Percentiles rank a stretch among this genome's conserved stretches.
Conservation (phyloP, 176 grass and related monocot species). For the Eragrostis curvula region DNA sequence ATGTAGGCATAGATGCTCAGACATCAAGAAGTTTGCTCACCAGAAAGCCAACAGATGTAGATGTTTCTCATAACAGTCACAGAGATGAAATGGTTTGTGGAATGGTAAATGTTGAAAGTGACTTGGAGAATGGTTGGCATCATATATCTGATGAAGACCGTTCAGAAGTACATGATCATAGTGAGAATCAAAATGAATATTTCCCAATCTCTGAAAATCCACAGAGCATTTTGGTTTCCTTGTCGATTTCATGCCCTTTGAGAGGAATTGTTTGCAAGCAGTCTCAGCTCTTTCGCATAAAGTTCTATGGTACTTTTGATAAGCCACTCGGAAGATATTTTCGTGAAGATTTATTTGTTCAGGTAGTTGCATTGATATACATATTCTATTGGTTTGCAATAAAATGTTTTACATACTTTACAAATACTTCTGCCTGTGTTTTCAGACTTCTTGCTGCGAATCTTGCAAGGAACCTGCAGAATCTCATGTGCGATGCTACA, state of each 20-base stretch:
- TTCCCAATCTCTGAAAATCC: conserved; percentile 80
- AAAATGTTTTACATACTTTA: conserved; percentile 17
- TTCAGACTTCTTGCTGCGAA: conserved; percentile 74
- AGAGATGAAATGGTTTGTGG: conserved; percentile 29
- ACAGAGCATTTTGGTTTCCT: conserved; percentile 95
- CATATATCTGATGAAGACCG: conserved; percentile 73
- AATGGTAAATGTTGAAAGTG: conserved; percentile 46
- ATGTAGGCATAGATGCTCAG: conserved; percentile 28
- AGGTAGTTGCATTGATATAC: conserved; percentile 51
- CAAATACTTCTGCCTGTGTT: conserved; percentile 29
- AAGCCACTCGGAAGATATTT: conserved; percentile 97
- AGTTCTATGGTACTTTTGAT: conserved; percentile 98
- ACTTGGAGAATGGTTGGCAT: conserved; percentile 52
- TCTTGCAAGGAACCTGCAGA: conserved; percentile 90
- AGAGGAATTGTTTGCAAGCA: conserved; percentile 84
- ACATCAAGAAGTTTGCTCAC: conserved; percentile 22
- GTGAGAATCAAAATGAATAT: conserved; percentile 60
- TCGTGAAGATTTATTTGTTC: conserved; percentile 87
- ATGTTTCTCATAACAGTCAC: conserved; percentile 19
- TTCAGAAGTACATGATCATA: conserved; percentile 42
- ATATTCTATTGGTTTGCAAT: conserved; percentile 9
- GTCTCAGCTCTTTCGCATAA: conserved; percentile 89
- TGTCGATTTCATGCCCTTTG: conserved; percentile 70
- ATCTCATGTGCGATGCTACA: conserved; percentile 90
- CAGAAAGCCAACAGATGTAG: neutral